These are phyloP conservation scores for Trichosporon ovoides DNA, from an alignment of 1,284 basidiomycete species.

Conservation along the genomic window DNA sequence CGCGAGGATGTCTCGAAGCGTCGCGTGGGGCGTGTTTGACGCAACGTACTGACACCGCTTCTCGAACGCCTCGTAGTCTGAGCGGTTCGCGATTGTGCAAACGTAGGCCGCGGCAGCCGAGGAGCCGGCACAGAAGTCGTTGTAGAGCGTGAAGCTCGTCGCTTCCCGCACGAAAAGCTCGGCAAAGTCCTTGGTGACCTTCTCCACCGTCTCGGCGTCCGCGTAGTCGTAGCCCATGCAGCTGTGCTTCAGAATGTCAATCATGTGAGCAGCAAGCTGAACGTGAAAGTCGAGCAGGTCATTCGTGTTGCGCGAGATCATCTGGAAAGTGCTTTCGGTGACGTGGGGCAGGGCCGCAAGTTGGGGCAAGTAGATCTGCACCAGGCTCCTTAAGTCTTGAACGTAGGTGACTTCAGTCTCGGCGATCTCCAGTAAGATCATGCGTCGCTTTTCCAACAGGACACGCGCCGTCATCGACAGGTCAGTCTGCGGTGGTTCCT, in stretches of 20 bases:
- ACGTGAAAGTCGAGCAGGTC: slow-evolving; percentile 71
- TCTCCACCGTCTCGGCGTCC: slow-evolving; percentile 41
- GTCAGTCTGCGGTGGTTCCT: slow-evolving; percentile 7
- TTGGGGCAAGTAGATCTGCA: slow-evolving; percentile 54
- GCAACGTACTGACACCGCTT: slow-evolving; percentile 59
- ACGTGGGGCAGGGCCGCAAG: slow-evolving; percentile 48
- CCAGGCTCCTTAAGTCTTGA: slow-evolving; percentile 66
- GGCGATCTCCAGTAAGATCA: slow-evolving; percentile 61
- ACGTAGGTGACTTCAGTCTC: slow-evolving; percentile 77
- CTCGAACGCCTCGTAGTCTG: slow-evolving; percentile 78
- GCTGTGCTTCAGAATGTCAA: slow-evolving; percentile 55
- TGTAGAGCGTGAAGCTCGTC: slow-evolving; percentile 67
- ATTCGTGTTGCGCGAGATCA: slow-evolving; percentile 64
- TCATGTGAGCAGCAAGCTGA: slow-evolving; percentile 53
- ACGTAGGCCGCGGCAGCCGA: slow-evolving; percentile 69
- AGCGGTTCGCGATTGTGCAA: slow-evolving; percentile 55
- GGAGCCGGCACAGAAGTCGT: slow-evolving; percentile 76
- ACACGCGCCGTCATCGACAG: slow-evolving; percentile 20
- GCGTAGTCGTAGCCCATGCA: slow-evolving; percentile 51
- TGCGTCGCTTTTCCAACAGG: slow-evolving; percentile 34
- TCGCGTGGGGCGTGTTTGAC: slow-evolving; percentile 45
- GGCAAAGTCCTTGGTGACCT: slow-evolving; percentile 57
- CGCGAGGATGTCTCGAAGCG: slow-evolving; percentile 37
- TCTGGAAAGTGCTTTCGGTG: slow-evolving; percentile 36
- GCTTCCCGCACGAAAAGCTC: slow-evolving; percentile 64